Evolutionary conservation across 768 basidiomycete species (phyloP), one percentile per base, ranked within the genome.

Genomic region (Suillus placidus): DNA sequence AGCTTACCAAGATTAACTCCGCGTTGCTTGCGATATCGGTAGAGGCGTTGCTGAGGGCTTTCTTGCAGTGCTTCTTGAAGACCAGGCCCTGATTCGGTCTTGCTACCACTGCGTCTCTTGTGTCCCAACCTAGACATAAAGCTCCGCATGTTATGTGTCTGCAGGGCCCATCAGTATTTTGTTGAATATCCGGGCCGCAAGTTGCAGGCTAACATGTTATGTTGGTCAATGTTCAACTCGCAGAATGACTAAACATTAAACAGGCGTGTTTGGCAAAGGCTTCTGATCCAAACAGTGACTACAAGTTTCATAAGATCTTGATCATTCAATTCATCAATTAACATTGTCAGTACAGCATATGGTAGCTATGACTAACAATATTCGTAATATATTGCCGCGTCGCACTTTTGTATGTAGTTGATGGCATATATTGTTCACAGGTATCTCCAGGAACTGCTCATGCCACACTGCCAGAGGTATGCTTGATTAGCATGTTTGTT

Each of bases 1-100:
- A 37, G 67, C 83, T 73, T 73, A 88, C 92, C 92, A 12, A 94
- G 84, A 74, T 94, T 94, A 6, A 93, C 88, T n/a, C 92, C 92
- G 62, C 87, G 83, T 70, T 92, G 91, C 71, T 87, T 89, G 68
- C 92, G 83, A 77, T 87, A 90, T 43, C 85, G 81, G 70, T 86
- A 83, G 55, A 85, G 38, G 30, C 18, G 43, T 30, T 72, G 69
- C 12, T 40, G 38, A 26, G 26, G 14, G 26, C 26, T 60, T 42
- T 60, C 57, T 30, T 40, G 18, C 12, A 26, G 26, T 30, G 26
- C 26, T 26, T 60, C 57, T 42, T 60, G 57, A 60, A 42, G 26
- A 60, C 57, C 18, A 40, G 26, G 26, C 10, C 16, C 57, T 30
- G 57, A 23, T 18, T 30, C 13, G 10, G 38, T 30, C 38, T 20